Evolutionary conservation across 2,329 filamentous ascomycete species (phyloP).

Genomic region (Penicillium sp.): DNA sequence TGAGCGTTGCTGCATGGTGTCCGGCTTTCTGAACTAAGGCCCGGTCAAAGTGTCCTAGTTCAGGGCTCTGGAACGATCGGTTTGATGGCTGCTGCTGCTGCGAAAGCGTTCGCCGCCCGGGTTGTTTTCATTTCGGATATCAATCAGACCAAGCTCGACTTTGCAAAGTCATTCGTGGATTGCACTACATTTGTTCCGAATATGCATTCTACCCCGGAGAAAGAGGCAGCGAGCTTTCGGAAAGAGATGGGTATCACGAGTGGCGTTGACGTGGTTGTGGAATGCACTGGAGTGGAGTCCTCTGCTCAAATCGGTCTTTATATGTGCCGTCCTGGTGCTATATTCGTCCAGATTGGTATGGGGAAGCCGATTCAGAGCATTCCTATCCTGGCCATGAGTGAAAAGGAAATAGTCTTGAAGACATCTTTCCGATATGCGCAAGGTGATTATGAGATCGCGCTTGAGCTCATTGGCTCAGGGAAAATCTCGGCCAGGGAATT

Average conservation of each 20-base stretch:
- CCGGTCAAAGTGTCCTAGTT: constrained; percentile 5
- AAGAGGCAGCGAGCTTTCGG: background rate
- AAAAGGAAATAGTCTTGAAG: background rate
- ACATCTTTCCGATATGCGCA: background rate
- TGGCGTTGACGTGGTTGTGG: constrained; percentile 4
- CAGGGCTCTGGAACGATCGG: constrained; percentile 9
- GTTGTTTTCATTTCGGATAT: constrained; percentile 3
- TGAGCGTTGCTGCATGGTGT: constrained; percentile 6
- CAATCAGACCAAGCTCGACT: background rate
- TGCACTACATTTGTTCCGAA: background rate
- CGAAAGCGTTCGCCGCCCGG: background rate
- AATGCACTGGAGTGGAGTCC: constrained; percentile 7
- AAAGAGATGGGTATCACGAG: background rate
- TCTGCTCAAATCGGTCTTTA: background rate
- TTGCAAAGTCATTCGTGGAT: background rate
- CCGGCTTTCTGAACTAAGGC: constrained; percentile 1
- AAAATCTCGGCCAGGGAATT: background rate
- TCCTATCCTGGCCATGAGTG: background rate
- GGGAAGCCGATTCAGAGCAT: constrained; percentile 1
- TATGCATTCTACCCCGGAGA: background rate
- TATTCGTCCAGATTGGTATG: constrained; percentile 5
- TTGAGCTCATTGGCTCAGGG: background rate
- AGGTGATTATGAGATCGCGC: background rate
- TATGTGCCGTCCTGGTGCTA: constrained; percentile 1
- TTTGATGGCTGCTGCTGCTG: background rate